Conservation (phyloP, 805 yeast species). For the Danielozyma ontarioensis region DNA sequence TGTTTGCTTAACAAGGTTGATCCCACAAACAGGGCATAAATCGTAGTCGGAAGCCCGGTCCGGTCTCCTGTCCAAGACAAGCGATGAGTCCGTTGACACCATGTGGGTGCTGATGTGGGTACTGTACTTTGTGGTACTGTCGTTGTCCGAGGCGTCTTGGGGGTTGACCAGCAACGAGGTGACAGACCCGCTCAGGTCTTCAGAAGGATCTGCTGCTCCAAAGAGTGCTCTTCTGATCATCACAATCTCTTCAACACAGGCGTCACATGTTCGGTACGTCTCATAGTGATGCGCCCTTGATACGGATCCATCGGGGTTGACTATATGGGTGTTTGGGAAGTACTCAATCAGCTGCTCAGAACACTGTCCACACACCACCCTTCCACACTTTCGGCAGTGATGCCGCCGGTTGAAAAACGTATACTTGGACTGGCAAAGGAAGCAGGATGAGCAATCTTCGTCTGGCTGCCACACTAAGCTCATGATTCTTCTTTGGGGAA, state of each 20-base stretch:
- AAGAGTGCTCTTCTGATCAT: slow-evolving; percentile 16
- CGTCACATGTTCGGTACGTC: slow-evolving; percentile 66
- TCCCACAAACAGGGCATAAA: slow-evolving; percentile 40
- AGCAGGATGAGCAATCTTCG: slow-evolving; percentile 45
- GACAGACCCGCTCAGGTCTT: background rate
- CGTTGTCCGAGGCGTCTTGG: slow-evolving; percentile 5
- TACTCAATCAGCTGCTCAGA: slow-evolving; percentile 44
- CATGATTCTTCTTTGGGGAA: too few relatives aligned
- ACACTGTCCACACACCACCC: slow-evolving; percentile 70
- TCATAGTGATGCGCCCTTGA: slow-evolving; percentile 8
- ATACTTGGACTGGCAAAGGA: slow-evolving; percentile 48
- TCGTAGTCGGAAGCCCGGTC: slow-evolving; percentile 18
- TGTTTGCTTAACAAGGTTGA: slow-evolving; percentile 19
- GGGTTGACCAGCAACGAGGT: slow-evolving; percentile 1
- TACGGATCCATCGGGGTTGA: slow-evolving; percentile 10
- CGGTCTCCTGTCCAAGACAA: slow-evolving; percentile 3
- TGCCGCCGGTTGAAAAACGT: slow-evolving; percentile 68
- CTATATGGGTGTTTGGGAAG: slow-evolving; percentile 14
- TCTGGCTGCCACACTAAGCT: slow-evolving; percentile 69
- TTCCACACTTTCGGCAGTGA: slow-evolving; percentile 81
- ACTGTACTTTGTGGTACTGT: slow-evolving; percentile 15
- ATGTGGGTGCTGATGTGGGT: slow-evolving; percentile 13
- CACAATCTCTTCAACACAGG: slow-evolving; percentile 54
- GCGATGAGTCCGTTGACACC: slow-evolving; percentile 16
- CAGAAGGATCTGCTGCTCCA: slow-evolving; percentile 1